Base-by-base conservation (phyloP, 768 basidiomycete species). In the Pisolithus microcarpus region DNA sequence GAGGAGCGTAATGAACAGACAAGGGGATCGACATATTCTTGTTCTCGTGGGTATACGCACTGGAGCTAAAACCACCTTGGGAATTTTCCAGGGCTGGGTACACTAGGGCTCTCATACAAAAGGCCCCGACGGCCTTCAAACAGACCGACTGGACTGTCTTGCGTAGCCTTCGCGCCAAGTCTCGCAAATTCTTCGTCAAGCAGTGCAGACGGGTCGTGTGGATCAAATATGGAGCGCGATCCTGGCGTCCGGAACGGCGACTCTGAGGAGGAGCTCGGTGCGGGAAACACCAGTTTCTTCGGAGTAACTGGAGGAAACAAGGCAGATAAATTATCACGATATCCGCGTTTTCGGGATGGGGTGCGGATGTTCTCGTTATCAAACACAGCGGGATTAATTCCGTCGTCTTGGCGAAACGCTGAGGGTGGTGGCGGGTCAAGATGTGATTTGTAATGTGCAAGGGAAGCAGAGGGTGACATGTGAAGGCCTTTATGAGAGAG, bases 61-160 rank as follows among this genome's bases (percentile, higher is more conserved):
- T 26, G 16, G 13, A 23, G 38, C 74, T 60, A 80, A 71, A 72
- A 79, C 78, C 76, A 80, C 49, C 72, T 66, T 16, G 72, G 67
- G 62, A 75, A 75, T 58, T 75, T 75, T 18, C 75, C 75, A 1
- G 83, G 82, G 58, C 80, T 82, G 43, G 74, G 58, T 53, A 75
- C 54, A 44, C 77, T 81, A n/a, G 87, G 87, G 62, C 86, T 88
- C 55, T 87, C 82, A 57, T 87, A 90, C 58, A 89, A 60, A 55
- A 85, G 59, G 34, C 75, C 74, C 26, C 72, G 71, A 16, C 73
- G 75, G 56, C 76, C 75, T 38, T 81, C 87, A 63, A 80, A 90
- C 46, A 87, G 59, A 1, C 86, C 85, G 0, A 68, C 74, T 0
- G 86, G 87, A 58, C 85, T 87, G 34, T 83, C 82, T 19, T 75